Conservation (phyloP, 345 rosid genomes). For the Eucalyptus urophylla region DNA sequence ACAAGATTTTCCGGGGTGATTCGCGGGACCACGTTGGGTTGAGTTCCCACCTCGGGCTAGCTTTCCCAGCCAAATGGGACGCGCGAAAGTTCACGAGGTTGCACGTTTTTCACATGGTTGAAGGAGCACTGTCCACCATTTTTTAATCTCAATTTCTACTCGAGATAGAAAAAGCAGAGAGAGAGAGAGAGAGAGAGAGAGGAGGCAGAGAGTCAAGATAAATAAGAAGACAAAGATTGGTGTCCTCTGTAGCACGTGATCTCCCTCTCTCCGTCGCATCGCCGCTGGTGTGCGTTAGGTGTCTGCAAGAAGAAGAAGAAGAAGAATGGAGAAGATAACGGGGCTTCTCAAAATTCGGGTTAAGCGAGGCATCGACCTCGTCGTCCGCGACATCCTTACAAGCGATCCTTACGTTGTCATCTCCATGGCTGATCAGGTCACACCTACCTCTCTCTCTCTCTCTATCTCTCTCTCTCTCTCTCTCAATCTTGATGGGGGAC, state of each 20-base stretch:
- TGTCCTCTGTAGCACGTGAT: neutral
- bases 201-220: neutral
- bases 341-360: slow-evolving; percentile 37
- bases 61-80: neutral
- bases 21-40: neutral
- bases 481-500: neutral
- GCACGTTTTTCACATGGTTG: neutral
- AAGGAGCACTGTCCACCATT: neutral
- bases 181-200: neutral
- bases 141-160: neutral
- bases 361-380: slow-evolving; percentile 32
- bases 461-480: neutral
- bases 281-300: neutral
- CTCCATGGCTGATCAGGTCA: slow-evolving; percentile 33
- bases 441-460: neutral
- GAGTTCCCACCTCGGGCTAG: neutral
- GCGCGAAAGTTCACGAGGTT: neutral
- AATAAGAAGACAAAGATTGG: neutral
- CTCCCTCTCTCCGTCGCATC: neutral
- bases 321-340: slow-evolving; percentile 15
- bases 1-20: neutral
- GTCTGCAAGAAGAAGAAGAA: neutral
- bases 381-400: slow-evolving; percentile 17
- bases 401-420: slow-evolving; percentile 48
- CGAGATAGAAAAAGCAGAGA: neutral